phyloP scores from a whole-genome alignment of 306 rosid species.

The Quercus wislizeni region DNA sequence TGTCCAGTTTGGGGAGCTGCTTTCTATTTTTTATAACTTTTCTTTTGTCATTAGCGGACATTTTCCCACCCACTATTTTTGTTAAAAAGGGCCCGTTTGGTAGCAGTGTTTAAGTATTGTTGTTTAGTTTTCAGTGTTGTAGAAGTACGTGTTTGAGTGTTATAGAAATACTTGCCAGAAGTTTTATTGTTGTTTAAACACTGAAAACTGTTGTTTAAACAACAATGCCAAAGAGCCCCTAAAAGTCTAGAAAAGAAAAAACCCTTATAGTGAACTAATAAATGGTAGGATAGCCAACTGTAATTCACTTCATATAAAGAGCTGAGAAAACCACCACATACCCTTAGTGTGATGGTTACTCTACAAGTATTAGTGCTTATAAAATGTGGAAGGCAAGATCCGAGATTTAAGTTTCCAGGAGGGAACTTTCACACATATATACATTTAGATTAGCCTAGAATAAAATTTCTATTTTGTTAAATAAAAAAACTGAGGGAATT shows the following conservation, averaged over 20 bases:
- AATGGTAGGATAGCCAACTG: background rate
- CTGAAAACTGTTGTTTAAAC: too few species aligned
- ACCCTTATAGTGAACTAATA: background rate
- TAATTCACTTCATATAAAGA: background rate
- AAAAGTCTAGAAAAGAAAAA: too few species aligned
- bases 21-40: background rate
- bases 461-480: too few species aligned
- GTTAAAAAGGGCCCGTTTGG: background rate
- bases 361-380: too few species aligned
- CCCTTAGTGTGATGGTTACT: too few species aligned
- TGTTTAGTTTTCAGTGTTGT: too few species aligned
- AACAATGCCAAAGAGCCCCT: too few species aligned
- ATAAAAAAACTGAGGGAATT: background rate
- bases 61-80: background rate
- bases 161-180: too few species aligned
- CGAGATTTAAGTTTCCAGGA: accelerated
- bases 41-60: background rate
- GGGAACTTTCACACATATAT: accelerated
- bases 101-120: too few species aligned
- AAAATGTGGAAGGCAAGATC: accelerated
- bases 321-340: background rate
- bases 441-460: too few species aligned
- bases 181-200: too few species aligned
- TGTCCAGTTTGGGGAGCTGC: background rate
- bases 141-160: too few species aligned